phyloP scores from a whole-genome alignment of 352 stramenopile genomes.

The Pythium insidiosum region DNA sequence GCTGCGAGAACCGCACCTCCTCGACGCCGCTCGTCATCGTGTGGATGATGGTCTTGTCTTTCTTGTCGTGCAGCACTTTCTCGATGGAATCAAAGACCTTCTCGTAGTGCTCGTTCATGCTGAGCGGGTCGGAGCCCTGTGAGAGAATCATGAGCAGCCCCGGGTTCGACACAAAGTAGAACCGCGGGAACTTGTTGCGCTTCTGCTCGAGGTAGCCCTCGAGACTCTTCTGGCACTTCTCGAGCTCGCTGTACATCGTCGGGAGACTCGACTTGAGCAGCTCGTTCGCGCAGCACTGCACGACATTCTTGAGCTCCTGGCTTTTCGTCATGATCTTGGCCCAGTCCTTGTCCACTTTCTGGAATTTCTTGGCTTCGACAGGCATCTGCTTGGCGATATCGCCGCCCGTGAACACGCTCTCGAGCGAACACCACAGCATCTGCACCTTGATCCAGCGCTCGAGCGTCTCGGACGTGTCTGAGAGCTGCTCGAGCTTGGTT shows the following conservation, averaged over 20 bases:
- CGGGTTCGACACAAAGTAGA: constrained; percentile 99
- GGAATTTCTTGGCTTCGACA: constrained; percentile 97
- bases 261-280: constrained; percentile 95
- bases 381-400: constrained; percentile 99
- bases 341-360: constrained; percentile 98
- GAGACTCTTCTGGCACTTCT: constrained; percentile 98
- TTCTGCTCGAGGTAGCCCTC: constrained; percentile 98
- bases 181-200: constrained; percentile 97
- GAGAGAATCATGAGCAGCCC: constrained; percentile 97
- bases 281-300: constrained; percentile 93
- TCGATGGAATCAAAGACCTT: constrained; percentile 99
- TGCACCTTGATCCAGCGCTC: constrained; percentile 98
- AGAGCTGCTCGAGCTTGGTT: constrained; percentile 90
- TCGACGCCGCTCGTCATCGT: constrained; percentile 93
- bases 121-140: constrained; percentile 94
- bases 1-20: constrained; percentile 91
- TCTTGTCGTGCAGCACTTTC: constrained; percentile 97
- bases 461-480: constrained; percentile 95
- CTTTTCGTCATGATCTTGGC: constrained; percentile 97
- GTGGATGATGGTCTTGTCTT: constrained; percentile 95
- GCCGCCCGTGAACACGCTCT: constrained; percentile 97
- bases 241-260: constrained; percentile 96
- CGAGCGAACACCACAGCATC: constrained; percentile 97
- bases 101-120: constrained; percentile 99
- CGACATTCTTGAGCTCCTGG: constrained; percentile 87